phyloP scores from a whole-genome alignment of 805 yeast species.

The Wickerhamomyces ciferrii region DNA sequence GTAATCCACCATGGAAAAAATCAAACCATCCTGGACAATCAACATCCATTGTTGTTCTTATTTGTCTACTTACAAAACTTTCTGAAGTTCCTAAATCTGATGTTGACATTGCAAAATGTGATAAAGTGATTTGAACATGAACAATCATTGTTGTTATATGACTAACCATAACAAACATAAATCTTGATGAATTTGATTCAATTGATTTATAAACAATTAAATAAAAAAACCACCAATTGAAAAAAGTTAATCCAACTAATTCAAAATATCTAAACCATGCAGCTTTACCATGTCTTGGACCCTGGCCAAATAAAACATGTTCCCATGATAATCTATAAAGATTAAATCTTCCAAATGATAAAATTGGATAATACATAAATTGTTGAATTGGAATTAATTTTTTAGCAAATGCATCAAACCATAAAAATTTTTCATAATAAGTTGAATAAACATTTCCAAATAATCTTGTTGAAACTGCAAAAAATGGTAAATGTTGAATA shows the following conservation, averaged over 20 bases:
- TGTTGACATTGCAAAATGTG: conserved; percentile 93
- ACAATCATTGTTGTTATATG: conserved; percentile 84
- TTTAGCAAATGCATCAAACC: conserved; percentile 65
- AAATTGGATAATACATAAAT: conserved; percentile 69
- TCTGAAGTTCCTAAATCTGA: conserved; percentile 79
- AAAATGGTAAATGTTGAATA: conserved; percentile 88
- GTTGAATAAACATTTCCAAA: conserved; percentile 73
- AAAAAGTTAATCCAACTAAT: conserved; percentile 59
- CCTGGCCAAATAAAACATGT: conserved; percentile 67
- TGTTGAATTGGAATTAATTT: conserved; percentile 58
- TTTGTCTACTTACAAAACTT: conserved; percentile 71
- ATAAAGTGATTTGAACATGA: conserved; percentile 87
- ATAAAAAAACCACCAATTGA: conserved; percentile 81
- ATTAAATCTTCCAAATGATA: conserved; percentile 82
- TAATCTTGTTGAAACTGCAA: conserved; percentile 73
- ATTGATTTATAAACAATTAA: conserved; percentile 46
- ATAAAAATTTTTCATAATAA: conserved; percentile 62
- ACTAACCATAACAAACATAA: conserved; percentile 61
- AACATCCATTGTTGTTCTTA: conserved; percentile 92
- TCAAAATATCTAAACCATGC: conserved; percentile 86
- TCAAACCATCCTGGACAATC: conserved; percentile 93
- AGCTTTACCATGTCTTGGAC: conserved; percentile 77
- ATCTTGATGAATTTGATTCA: conserved; percentile 47
- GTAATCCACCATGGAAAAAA: conserved; percentile 87
- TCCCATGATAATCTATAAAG: conserved; percentile 78